Base-by-base conservation (phyloP, 495 filamentous ascomycete species). In the Xylaria telfairii region DNA sequence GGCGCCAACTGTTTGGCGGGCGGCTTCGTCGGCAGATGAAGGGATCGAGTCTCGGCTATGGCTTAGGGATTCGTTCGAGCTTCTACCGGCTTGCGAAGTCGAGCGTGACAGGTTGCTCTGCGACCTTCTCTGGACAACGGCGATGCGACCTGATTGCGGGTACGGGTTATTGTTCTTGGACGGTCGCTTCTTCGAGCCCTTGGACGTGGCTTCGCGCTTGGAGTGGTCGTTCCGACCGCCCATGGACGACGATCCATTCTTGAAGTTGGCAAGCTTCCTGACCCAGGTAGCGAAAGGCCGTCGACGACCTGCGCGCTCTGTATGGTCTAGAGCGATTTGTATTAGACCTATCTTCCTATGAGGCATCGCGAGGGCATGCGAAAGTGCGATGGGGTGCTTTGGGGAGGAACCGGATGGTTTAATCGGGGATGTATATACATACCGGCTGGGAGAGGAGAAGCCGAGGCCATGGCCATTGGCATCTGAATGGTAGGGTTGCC, bases 281-380 rank as follows among this genome's bases (percentile, higher is more conserved):
- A 99, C 93, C 91, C 95, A 94, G 53, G 88, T 91, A 28, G 95
- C 89, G 80, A 99, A 98, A 6, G 95, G 95, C 61, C 91, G 90
- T 63, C 94, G 91, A 65, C 93, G 92, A 51, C 81, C 82, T 46
- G 75, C 68, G 41, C 85, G 85, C 67, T 80, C 85, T 76, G 79
- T 65, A 64, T 81, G 79, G 67, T 82, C 82, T 82, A 56, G 51
- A 64, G 69, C 78, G 69, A 76, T 24, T 39, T 19, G 73, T 64
- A 54, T 75, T 72, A 73, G 76, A 71, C 30, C 39, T 21, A 30
- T 68, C 41, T 42, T 68, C 28, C 2, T 28, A 67, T 9, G 47
- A 30, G 37, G 54, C 67, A 69, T 63, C 19, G 46, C 57, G 34
- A 69, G 46, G 7, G 32, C 39, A 49, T 65, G 37, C 9, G 72